Percentiles rank a stretch among this genome's conserved stretches.
Conservation (phyloP, 352 stramenopile species). For the Thalassiosira pacifica region DNA sequence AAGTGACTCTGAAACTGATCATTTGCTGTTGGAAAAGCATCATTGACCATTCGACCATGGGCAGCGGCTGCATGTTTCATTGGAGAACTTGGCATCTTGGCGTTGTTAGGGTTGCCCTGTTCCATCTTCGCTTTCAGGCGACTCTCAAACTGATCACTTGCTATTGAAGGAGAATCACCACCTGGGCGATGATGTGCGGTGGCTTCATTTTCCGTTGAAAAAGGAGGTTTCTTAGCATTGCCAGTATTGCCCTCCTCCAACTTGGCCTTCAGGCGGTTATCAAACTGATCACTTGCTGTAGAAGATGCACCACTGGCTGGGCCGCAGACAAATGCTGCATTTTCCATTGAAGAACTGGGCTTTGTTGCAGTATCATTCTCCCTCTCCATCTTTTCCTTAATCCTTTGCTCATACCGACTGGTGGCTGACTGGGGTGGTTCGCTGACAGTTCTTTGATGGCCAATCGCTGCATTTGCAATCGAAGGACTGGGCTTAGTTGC, state of each 20-base stretch:
- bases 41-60: neutral
- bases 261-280: neutral
- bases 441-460: no score
- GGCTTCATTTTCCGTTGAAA: neutral
- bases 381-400: neutral
- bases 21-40: neutral
- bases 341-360: neutral
- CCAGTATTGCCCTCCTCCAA: neutral
- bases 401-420: neutral
- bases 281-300: neutral
- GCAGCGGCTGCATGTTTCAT: neutral
- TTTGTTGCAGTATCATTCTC: neutral
- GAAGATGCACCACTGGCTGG: neutral
- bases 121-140: neutral
- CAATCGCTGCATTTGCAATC: neutral
- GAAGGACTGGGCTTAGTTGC: neutral
- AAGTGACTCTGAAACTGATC: neutral
- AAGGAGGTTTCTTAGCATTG: neutral
- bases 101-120: neutral
- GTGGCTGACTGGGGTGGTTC: no score
- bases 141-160: conserved; percentile 3
- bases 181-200: no score
- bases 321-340: no score
- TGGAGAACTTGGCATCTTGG: neutral
- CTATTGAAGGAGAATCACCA: neutral